phyloP scores from a whole-genome alignment of 257 asterid species.

The Solanum phureja region DNA sequence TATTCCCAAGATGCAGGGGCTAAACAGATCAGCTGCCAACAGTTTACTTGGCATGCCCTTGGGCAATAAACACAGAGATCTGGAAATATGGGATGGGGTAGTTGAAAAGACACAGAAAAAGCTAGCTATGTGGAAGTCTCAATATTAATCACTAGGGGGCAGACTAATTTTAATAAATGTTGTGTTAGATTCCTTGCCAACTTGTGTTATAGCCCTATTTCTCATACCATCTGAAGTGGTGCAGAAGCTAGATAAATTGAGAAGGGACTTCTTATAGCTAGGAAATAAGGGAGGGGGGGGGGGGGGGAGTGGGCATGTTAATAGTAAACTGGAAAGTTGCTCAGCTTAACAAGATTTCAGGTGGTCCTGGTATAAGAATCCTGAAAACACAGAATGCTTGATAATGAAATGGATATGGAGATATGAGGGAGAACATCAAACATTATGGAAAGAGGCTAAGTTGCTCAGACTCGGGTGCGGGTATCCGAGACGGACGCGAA shows the following conservation, averaged over 20 bases:
- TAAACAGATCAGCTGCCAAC: background rate
- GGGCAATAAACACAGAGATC: background rate
- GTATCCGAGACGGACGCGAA: too few relatives aligned
- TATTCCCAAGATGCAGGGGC: background rate
- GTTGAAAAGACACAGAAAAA: background rate
- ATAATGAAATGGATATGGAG: background rate
- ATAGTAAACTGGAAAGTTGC: background rate
- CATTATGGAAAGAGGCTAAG: background rate
- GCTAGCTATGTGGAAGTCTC: background rate
- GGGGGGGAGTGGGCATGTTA: too few relatives aligned
- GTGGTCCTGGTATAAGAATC: background rate
- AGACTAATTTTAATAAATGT: background rate
- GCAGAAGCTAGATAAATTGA: background rate
- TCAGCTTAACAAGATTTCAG: background rate
- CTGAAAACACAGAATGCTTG: background rate
- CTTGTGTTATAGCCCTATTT: background rate
- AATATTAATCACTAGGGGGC: background rate
- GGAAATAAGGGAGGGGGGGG: background rate
- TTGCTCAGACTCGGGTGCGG: too few relatives aligned
- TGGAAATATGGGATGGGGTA: background rate
- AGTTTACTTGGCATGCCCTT: background rate
- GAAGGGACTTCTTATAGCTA: background rate
- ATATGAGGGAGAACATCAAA: background rate
- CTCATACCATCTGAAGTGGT: background rate
- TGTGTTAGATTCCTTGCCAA: background rate